Base-by-base conservation (phyloP, 805 yeast genomes). In the Lipomyces sp. region DNA sequence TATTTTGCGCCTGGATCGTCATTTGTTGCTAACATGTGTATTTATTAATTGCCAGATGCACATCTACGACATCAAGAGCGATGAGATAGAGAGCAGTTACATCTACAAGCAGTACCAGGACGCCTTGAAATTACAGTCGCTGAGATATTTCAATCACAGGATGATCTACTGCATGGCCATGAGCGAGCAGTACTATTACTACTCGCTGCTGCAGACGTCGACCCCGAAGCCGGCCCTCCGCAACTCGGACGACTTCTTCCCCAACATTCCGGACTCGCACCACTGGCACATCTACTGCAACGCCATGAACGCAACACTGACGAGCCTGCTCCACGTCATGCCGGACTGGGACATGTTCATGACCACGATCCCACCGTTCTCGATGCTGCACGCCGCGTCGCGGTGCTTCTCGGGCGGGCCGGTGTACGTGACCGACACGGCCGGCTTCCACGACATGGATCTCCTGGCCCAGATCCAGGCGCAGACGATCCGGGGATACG, bases 261-360 rank as follows among this genome's bases (percentile, higher is more conserved):
- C 68, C 13, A 52, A 62, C 23, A 53, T 57, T 37, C 49, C 53
- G 10, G 41, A 53, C 2, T 60, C 65, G 29, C 68, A 65, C 40
- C 56, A 49, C 35, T 64, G 68, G 67, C 68, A 65, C 43, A 52
- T 63, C 13, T 64, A 59, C 43, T 51, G 61, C 44, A 64, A 64
- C 50, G 48, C 64, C 18, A 56, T 52, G 57, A 62, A 60, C 29
- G 39, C 61, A 19, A 29, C 52, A 4, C 61, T 51, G 44, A 63
- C 67, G 14, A 42, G 59, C 22, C 50, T 59, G 14, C 52, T 62
- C 32, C 47, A 57, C 18, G 59, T 58, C 4, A 36, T 58, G 4
- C 63, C 63, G 2, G 68, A 65, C 49, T 65, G 61, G 57, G 68
- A 65, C 44, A 65, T 65, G 68, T 65, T 65, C 34, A 65, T 61